phyloP scores from a whole-genome alignment of 768 basidiomycete species.

The Tephrocybe sp. region DNA sequence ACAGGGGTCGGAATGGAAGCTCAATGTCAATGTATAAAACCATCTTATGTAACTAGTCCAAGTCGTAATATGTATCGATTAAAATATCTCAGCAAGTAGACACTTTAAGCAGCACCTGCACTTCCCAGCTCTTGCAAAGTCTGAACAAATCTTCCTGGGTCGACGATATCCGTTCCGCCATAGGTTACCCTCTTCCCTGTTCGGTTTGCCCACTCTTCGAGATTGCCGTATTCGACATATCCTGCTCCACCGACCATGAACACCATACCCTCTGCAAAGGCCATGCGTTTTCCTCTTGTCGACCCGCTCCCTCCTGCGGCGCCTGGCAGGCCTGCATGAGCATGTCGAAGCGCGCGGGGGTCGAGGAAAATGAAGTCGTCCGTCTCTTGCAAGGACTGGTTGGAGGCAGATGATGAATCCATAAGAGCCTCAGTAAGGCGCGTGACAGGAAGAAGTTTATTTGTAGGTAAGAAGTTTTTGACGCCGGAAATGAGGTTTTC shows the following conservation, averaged over 20 bases:
- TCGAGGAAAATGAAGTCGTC: conserved; percentile 96
- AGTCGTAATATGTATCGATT: conserved; percentile 9
- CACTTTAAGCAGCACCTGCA: conserved; percentile 13
- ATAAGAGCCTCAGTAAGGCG: conserved; percentile 94
- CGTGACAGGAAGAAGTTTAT: conserved; percentile 90
- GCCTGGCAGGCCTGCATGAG: conserved; percentile 48
- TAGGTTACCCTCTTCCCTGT: conserved; percentile 87
- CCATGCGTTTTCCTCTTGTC: conserved; percentile 52
- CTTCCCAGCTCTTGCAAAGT: conserved; percentile 67
- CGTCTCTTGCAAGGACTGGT: conserved; percentile 92
- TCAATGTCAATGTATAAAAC: not conserved
- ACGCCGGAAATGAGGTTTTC: conserved; percentile 97
- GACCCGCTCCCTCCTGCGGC: conserved; percentile 45
- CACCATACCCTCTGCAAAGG: conserved; percentile 85
- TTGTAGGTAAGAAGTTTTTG: conserved; percentile 94
- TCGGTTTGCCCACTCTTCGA: conserved; percentile 88
- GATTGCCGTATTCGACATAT: conserved; percentile 95
- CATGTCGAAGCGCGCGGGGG: conserved; percentile 72
- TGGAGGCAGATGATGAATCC: conserved; percentile 93
- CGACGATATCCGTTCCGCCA: conserved; percentile 93
- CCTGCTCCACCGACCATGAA: conserved; percentile 97
- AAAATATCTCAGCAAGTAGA: not conserved
- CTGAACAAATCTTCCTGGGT: conserved; percentile 81
- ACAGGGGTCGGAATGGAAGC: not conserved
- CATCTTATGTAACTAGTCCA: conserved; percentile 1